A percentile compares a stretch with the other conserved stretches of the same genome.
Evolutionary conservation across 2,329 filamentous ascomycete species (phyloP).

Genomic region (Fusarium tuaranense): DNA sequence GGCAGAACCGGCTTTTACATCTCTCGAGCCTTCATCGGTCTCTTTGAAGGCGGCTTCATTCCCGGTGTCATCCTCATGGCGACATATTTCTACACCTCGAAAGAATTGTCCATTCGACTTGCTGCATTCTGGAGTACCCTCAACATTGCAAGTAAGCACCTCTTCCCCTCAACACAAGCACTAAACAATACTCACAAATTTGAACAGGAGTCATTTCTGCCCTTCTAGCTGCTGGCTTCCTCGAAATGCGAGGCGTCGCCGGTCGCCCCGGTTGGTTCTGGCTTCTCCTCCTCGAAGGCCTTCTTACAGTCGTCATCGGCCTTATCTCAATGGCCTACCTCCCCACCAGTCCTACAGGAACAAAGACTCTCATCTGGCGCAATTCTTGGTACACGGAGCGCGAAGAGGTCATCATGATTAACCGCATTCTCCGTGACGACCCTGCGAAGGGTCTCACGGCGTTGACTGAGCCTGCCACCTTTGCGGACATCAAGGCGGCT

Average conservation of each 20-base stretch:
- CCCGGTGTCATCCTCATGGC: constrained; percentile 73
- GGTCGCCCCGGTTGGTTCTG: constrained; percentile 67
- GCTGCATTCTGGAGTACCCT: constrained; percentile 75
- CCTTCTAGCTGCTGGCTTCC: constrained; percentile 57
- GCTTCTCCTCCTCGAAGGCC: constrained; percentile 58
- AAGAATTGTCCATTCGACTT: constrained; percentile 74
- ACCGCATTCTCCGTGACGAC: constrained; percentile 66
- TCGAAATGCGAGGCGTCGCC: constrained; percentile 62
- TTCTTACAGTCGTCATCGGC: constrained; percentile 65
- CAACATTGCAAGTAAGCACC: constrained; percentile 51
- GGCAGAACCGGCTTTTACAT: constrained; percentile 60
- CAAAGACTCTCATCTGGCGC: constrained; percentile 69
- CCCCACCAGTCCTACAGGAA: constrained; percentile 73
- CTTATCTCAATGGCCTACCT: constrained; percentile 68
- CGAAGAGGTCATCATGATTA: constrained; percentile 78
- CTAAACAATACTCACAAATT: constrained; percentile 46
- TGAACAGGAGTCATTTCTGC: constrained; percentile 60
- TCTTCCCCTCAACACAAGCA: constrained; percentile 23
- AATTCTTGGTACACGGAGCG: constrained; percentile 75
- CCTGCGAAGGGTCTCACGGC: constrained; percentile 64
- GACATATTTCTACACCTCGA: constrained; percentile 78
- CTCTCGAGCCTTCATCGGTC: constrained; percentile 64
- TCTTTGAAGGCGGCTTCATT: constrained; percentile 69
- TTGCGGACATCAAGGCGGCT: constrained; percentile 56
- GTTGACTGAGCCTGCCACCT: constrained; percentile 56